Conservation (phyloP, 768 basidiomycete species). For the Hysterangium stoloniferum region DNA sequence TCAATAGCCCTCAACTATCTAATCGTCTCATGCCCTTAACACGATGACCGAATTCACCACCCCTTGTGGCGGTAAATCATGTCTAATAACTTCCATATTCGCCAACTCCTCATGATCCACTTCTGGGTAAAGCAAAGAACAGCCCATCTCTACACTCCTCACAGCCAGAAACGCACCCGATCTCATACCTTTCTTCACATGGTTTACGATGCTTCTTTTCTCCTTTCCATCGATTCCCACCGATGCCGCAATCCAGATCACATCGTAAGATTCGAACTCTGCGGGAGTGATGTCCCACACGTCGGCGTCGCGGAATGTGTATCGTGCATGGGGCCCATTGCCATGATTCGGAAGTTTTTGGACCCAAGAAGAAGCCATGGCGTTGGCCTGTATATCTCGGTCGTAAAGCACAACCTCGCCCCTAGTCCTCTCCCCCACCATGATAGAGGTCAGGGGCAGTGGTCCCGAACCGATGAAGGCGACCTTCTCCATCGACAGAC, state of each 20-base stretch:
- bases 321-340: not conserved
- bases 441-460: slow-evolving; percentile 3
- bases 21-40: slow-evolving; percentile 1
- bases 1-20: too few relatives aligned
- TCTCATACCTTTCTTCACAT: slow-evolving; percentile 1
- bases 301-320: slow-evolving; percentile 4
- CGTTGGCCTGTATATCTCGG: slow-evolving; percentile 5
- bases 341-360: not conserved
- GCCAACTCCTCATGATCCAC: slow-evolving; percentile 3
- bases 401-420: slow-evolving; percentile 8
- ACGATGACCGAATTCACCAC: slow-evolving; percentile 9
- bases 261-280: not conserved
- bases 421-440: slow-evolving; percentile 1
- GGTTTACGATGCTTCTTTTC: slow-evolving; percentile 2
- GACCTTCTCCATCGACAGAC: not conserved
- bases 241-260: slow-evolving; percentile 7
- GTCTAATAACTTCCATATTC: slow-evolving; percentile 3
- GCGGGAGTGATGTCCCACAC: not conserved
- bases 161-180: slow-evolving; percentile 5
- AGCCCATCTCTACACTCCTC: slow-evolving; percentile 9
- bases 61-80: slow-evolving; percentile 7
- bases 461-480: slow-evolving; percentile 8
- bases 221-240: slow-evolving; percentile 4
- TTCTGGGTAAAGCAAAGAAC: slow-evolving; percentile 7
- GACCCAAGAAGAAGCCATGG: slow-evolving; percentile 1